Evolutionary conservation across 768 basidiomycete genomes (phyloP), one percentile per base, ranked within the genome.

Genomic region (Pulveroboletus frians): DNA sequence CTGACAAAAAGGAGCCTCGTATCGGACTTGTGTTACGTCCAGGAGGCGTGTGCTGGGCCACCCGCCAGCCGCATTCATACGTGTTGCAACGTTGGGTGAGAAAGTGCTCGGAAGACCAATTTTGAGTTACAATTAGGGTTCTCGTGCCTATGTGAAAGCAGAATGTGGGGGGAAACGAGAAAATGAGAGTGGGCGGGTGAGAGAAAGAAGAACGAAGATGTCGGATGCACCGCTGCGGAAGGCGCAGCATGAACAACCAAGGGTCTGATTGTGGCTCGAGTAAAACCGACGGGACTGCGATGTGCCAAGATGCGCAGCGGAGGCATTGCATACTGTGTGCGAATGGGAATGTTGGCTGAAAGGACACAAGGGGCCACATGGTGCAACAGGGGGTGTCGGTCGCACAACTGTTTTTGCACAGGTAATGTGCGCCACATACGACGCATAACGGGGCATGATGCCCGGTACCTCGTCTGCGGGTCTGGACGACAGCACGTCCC

Each of bases 11-110:
- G 52, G 32, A 26, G 30, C 11, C 17, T 42, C n/a, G 42, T 31
- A 29, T 26, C 35, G n/a, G 36, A 31, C 30, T 20, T 17, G 38
- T 13, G 52, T 57, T 50, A 63, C 55, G 62, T 63, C 30, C 43
- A 23, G 40, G 30, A 39, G 38, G 51, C 38, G 49, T 47, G 51
- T 51, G 54, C 29, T 42, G 17, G 18, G 18, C 49, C 30, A 37
- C 29, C 29, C 17, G 32, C 46, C 32, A 38, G 26, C 6, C 37
- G 48, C 41, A 26, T 46, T 44, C 38, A 51, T 43, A 46, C 43
- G 44, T 46, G 39, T 26, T 20, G 43, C 36, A 20, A 15, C 3
- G 14, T 10, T 32, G 32, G 14, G 32, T 34, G 32, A n/a, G 32
- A 34, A 34, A 34, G 8, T 5, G 13, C 6, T 34, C 15, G 32